A percentile compares a stretch with the other conserved stretches of the same genome.
These are phyloP conservation scores for Botryosphaeria agaves DNA, from an alignment of 2,329 filamentous ascomycete species.

Conservation along the genomic window DNA sequence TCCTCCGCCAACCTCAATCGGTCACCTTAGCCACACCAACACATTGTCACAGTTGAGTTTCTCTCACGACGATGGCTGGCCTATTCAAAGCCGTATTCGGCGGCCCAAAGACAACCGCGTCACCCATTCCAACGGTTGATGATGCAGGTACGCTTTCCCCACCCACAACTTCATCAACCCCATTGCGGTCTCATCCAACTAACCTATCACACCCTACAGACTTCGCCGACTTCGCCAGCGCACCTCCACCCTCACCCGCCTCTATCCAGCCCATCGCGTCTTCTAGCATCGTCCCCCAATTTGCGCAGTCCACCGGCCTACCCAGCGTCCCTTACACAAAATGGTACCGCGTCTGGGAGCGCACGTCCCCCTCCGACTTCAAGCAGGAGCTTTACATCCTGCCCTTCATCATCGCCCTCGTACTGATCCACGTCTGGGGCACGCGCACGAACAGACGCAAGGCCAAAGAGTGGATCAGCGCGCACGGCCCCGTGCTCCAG, in stretches of 20 bases:
- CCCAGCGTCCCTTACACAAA: constrained; percentile 58
- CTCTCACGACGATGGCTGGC: constrained; percentile 24
- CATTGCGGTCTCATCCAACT: constrained; percentile 5
- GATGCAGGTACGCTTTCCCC: constrained; percentile 3
- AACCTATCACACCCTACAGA: constrained; percentile 36
- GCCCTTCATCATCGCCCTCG: constrained; percentile 52
- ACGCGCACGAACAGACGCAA: constrained; percentile 62
- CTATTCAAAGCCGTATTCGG: constrained; percentile 54
- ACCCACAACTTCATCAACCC: constrained; percentile 5
- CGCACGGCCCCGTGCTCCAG: constrained; percentile 53
- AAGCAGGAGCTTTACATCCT: constrained; percentile 72
- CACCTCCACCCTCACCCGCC: constrained; percentile 45
- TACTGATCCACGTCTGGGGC: constrained; percentile 68
- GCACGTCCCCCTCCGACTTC: constrained; percentile 70
- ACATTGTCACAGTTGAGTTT: not conserved
- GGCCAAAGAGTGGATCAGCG: constrained; percentile 63
- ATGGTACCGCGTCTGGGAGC: constrained; percentile 96
- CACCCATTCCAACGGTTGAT: constrained; percentile 12
- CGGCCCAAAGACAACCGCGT: constrained; percentile 42
- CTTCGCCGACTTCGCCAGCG: constrained; percentile 84
- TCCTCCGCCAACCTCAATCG: not conserved
- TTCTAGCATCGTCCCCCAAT: constrained; percentile 14
- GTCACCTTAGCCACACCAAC: not conserved
- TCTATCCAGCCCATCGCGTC: constrained; percentile 26
- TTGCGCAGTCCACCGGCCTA: constrained; percentile 27